These are phyloP conservation scores for Nannochloropsis gaditana DNA, from an alignment of 108 stramenopile genomes.

Conservation along the genomic window DNA sequence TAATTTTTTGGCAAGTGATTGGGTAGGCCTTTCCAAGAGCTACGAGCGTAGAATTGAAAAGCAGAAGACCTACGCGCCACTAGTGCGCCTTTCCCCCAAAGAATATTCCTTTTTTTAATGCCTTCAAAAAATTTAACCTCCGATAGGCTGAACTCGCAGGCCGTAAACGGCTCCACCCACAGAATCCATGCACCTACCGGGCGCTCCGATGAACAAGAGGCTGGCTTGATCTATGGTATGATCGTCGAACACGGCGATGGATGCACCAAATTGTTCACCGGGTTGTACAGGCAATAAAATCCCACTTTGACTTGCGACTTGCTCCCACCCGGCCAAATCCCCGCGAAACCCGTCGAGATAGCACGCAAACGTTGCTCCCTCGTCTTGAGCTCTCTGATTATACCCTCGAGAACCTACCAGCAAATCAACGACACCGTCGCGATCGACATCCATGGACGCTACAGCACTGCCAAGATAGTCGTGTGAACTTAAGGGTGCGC, in stretches of 20 bases:
- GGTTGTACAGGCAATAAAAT: background rate
- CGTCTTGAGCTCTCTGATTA: background rate
- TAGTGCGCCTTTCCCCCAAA: too few species aligned
- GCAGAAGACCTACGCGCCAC: too few species aligned
- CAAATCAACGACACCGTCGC: background rate
- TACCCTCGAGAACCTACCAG: background rate
- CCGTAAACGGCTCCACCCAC: background rate
- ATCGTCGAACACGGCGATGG: background rate
- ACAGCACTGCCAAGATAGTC: background rate
- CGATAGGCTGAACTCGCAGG: background rate
- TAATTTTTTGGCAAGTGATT: too few species aligned
- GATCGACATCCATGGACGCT: background rate
- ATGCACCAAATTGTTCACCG: background rate
- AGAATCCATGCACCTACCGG: background rate
- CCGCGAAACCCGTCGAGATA: background rate
- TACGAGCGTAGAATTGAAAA: too few species aligned
- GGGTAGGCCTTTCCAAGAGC: too few species aligned
- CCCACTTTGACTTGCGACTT: constrained; percentile 10
- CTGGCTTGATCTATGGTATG: background rate
- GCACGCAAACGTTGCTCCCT: constrained; percentile 5
- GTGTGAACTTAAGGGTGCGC: background rate
- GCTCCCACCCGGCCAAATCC: constrained; percentile 1
- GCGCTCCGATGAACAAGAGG: background rate
- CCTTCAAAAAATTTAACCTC: background rate
- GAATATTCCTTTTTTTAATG: too few species aligned